Evolutionary conservation across 106 monocot species (phyloP).

Genomic region (Agapanthus africanus): DNA sequence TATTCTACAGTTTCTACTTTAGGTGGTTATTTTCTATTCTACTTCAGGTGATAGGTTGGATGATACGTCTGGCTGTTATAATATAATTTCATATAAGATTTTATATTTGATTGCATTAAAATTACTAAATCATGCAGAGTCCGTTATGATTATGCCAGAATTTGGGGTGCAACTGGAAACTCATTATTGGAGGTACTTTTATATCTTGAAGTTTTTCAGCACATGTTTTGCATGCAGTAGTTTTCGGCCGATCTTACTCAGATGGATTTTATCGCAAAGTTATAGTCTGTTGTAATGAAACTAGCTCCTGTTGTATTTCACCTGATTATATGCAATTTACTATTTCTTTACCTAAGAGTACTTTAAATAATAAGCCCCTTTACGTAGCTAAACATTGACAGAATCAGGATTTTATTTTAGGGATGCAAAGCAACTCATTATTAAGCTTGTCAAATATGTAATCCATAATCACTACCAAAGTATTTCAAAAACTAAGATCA

Average conservation of each 20-base stretch:
- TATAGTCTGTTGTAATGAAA: neutral
- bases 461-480: neutral
- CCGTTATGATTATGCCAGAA: constrained; percentile 70
- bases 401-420: neutral
- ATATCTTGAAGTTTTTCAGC: neutral
- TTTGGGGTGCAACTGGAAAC: constrained; percentile 81
- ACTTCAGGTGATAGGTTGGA: too few species aligned
- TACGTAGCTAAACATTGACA: neutral
- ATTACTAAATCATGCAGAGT: constrained; percentile 44
- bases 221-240: too few species aligned
- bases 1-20: too few species aligned
- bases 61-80: too few species aligned
- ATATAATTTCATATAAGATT: too few species aligned
- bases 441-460: neutral
- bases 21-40: too few species aligned
- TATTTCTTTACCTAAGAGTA: neutral
- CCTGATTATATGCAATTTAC: neutral
- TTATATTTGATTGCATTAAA: neutral
- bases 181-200: constrained; percentile 73
- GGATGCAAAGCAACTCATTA: neutral
- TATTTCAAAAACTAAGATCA: neutral
- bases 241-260: too few species aligned
- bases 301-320: neutral
- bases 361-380: neutral
- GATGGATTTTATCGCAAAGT: neutral